Evolutionary conservation across 2,329 filamentous ascomycete genomes (phyloP), one percentile per base, ranked within the genome.

Genomic region (Aspergillus ochraceoroseus): DNA sequence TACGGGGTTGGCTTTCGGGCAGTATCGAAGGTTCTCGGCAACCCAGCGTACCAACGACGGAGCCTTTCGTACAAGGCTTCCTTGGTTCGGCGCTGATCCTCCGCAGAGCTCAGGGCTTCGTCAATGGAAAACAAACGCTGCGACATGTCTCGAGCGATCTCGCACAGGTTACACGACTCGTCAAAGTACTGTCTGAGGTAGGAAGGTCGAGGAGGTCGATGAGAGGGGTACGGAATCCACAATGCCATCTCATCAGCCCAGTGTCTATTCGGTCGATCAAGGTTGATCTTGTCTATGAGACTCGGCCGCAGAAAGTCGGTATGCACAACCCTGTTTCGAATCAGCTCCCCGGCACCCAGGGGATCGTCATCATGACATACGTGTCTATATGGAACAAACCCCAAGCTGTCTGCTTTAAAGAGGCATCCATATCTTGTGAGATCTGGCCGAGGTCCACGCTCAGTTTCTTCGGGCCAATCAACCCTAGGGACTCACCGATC

Each of bases 301-400:
- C 54, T 61, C 5, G 62, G 56, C 2, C 63, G 51, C 11, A 66
- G 48, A 34, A 66, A 65, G 13, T 55, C 55, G 18, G 62, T 56
- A 38, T 65, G 63, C 2, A 63, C 53, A 31, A 61, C 53, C 2
- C 63, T 66, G n/a, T n/a, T n/a, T n/a, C n/a, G n/a, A n/a, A 34
- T 38, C 12, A 19, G 4, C 26, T 13, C 19, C n/a, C n/a, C n/a
- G n/a, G n/a, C n/a, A n/a, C n/a, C n/a, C n/a, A n/a, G n/a, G n/a
- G n/a, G n/a, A n/a, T n/a, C n/a, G n/a, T n/a, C n/a, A n/a, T n/a
- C n/a, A n/a, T n/a, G 9, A 56, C 63, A 40, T 46, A 65, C 63
- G 63, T 65, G 30, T 66, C 63, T 20, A 65, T 53, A 27, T 66
- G 60, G 27, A 64, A 66, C 13, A 66, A 29, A 0, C 63, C 63